A percentile compares a stretch with the other conserved stretches of the same genome.
These are phyloP conservation scores for Penicillium janthinellum DNA, from an alignment of 2,329 filamentous ascomycete genomes.

Conservation along the genomic window DNA sequence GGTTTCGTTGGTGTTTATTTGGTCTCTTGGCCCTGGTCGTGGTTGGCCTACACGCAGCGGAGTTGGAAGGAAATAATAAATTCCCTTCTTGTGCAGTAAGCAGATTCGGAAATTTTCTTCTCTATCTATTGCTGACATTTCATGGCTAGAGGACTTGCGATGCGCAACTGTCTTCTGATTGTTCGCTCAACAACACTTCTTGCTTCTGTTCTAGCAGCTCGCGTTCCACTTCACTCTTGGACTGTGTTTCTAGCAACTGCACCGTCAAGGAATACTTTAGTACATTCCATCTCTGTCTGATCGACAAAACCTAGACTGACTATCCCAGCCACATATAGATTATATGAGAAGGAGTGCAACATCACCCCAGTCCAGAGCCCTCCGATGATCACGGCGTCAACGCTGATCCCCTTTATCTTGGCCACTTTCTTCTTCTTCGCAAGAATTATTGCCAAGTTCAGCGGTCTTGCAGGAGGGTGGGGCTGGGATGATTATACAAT, in stretches of 20 bases:
- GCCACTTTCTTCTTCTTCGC: constrained; percentile 19
- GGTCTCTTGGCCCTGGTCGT: constrained; percentile 10
- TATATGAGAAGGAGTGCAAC: constrained; percentile 16
- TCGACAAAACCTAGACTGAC: constrained; percentile 1
- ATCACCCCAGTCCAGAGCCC: constrained; percentile 13
- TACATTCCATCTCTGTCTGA: constrained; percentile 6
- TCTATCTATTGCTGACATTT: background rate
- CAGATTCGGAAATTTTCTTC: background rate
- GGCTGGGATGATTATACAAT: constrained; percentile 26
- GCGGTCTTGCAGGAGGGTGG: constrained; percentile 22
- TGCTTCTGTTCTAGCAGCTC: constrained; percentile 17
- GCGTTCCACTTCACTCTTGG: constrained; percentile 2
- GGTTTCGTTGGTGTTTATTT: constrained; percentile 3
- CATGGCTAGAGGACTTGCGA: constrained; percentile 9
- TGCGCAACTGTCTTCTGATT: constrained; percentile 10
- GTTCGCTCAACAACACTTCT: constrained; percentile 13
- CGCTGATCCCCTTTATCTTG: constrained; percentile 20
- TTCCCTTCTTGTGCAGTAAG: constrained; percentile 18
- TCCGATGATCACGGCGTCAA: background rate
- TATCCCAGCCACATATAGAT: constrained; percentile 14
- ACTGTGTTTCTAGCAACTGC: constrained; percentile 15
- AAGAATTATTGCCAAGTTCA: constrained; percentile 18
- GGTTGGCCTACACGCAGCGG: constrained; percentile 3
- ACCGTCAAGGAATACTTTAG: constrained; percentile 19
- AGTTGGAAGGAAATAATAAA: background rate